Conservation (phyloP, 495 filamentous ascomycete genomes). For the Saxophila tyrrhenica region DNA sequence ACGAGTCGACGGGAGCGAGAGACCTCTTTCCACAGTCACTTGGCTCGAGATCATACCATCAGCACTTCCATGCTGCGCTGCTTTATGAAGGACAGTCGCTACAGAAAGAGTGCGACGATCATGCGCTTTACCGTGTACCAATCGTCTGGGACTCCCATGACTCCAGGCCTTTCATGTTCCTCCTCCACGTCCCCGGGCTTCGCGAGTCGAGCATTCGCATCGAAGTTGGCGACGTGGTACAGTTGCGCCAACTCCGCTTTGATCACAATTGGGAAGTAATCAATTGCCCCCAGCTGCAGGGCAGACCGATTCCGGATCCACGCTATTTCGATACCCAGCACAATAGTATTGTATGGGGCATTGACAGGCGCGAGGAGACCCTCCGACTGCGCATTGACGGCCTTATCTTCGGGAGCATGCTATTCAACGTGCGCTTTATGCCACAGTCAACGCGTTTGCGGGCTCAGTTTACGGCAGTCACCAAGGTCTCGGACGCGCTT, state of each 20-base stretch:
- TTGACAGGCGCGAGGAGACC: constrained; percentile 28
- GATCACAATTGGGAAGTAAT: constrained; percentile 7
- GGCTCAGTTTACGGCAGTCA: constrained; percentile 22
- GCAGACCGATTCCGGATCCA: constrained; percentile 15
- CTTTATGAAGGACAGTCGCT: constrained; percentile 5
- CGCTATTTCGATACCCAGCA: constrained; percentile 4
- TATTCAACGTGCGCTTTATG: constrained; percentile 32
- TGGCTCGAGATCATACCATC: constrained; percentile 3
- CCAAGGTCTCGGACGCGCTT: constrained; percentile 19
- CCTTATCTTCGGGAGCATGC: constrained; percentile 24
- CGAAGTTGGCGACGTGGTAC: constrained; percentile 19
- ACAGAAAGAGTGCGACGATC: constrained; percentile 14
- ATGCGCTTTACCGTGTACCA: constrained; percentile 17
- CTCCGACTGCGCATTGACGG: constrained; percentile 27
- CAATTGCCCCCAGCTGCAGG: constrained; percentile 1
- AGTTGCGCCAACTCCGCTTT: constrained; percentile 17
- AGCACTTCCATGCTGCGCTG: constrained; percentile 19
- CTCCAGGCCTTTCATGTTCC: constrained; percentile 5
- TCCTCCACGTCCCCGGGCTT: constrained; percentile 19
- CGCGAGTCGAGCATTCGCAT: constrained; percentile 17
- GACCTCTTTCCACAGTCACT: not conserved
- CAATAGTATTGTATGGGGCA: constrained; percentile 27
- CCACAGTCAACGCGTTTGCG: constrained; percentile 24
- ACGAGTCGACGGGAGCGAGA: too few relatives aligned
- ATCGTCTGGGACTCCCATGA: not conserved